Evolutionary conservation across 108 stramenopile genomes (phyloP).

Genomic region (Cyclotella choctawhatcheeana): DNA sequence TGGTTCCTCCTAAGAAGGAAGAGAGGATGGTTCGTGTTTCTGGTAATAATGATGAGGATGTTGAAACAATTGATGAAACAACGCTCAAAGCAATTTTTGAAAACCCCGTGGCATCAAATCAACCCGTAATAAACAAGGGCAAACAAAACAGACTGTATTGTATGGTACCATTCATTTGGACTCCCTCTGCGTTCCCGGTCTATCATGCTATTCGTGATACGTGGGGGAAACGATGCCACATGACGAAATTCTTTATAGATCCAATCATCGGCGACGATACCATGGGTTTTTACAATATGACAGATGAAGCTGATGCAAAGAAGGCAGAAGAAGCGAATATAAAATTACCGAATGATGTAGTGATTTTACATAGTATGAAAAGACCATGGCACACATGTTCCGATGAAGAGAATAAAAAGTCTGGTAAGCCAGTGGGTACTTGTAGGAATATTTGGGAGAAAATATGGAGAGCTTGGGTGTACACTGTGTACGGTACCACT

Average conservation of each 20-base stretch:
- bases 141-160: slow-evolving; percentile 33
- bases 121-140: no score
- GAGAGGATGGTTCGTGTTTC: neutral
- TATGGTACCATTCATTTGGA: slow-evolving; percentile 46
- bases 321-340: slow-evolving; percentile 26
- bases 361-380: slow-evolving; percentile 38
- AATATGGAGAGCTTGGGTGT: slow-evolving; percentile 38
- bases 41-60: neutral
- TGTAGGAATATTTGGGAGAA: slow-evolving; percentile 50
- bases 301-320: slow-evolving; percentile 12
- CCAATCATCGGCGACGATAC: slow-evolving; percentile 37
- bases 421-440: slow-evolving; percentile 21
- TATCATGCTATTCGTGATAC: slow-evolving; percentile 35
- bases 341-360: slow-evolving; percentile 37
- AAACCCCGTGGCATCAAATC: no score
- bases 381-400: slow-evolving; percentile 41
- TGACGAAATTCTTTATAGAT: slow-evolving; percentile 40
- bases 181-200: slow-evolving; percentile 17
- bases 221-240: slow-evolving; percentile 44
- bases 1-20: slow-evolving; percentile 1
- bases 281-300: slow-evolving; percentile 42
- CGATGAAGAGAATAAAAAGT: slow-evolving; percentile 9
- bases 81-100: neutral
- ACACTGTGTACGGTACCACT: slow-evolving; percentile 25
- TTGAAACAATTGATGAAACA: neutral